A percentile compares a stretch with the other conserved stretches of the same genome.
Evolutionary conservation across 768 basidiomycete genomes (phyloP).

Genomic region (Calvatia gigantea): DNA sequence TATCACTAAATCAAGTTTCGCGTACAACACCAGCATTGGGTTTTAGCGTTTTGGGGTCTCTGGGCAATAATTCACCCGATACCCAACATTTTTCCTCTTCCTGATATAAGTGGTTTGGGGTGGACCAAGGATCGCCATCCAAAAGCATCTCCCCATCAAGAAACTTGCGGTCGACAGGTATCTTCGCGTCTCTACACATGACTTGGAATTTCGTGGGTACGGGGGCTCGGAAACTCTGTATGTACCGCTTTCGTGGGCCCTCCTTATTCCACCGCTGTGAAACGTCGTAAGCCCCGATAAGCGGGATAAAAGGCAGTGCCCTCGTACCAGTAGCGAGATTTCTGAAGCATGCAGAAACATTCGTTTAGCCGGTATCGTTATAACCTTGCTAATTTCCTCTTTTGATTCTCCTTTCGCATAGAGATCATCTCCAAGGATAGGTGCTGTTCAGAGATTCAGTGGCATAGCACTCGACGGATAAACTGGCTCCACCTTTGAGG

Average conservation of each 20-base stretch:
- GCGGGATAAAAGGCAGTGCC: background rate
- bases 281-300: background rate
- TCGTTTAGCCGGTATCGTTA: conserved; percentile 39
- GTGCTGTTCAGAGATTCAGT: conserved; percentile 36
- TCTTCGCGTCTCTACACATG: conserved; percentile 43
- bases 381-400: conserved; percentile 19
- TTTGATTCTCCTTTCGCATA: conserved; percentile 39
- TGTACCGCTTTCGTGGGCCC: conserved; percentile 45
- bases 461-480: background rate
- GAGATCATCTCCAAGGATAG: conserved; percentile 59
- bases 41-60: background rate
- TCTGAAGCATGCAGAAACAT: conserved; percentile 61
- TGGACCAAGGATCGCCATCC: conserved; percentile 29
- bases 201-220: conserved; percentile 52
- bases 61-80: conserved; percentile 3
- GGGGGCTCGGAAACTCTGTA: conserved; percentile 53
- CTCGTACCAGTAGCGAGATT: conserved; percentile 51
- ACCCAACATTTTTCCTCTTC: conserved; percentile 11
- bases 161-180: conserved; percentile 34
- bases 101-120: background rate
- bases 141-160: conserved; percentile 43
- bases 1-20: background rate
- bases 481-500: conserved; percentile 38
- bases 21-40: background rate
- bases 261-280: conserved; percentile 44